Evolutionary conservation across 345 rosid genomes (phyloP).

Genomic region (Aurinia saxatilis): DNA sequence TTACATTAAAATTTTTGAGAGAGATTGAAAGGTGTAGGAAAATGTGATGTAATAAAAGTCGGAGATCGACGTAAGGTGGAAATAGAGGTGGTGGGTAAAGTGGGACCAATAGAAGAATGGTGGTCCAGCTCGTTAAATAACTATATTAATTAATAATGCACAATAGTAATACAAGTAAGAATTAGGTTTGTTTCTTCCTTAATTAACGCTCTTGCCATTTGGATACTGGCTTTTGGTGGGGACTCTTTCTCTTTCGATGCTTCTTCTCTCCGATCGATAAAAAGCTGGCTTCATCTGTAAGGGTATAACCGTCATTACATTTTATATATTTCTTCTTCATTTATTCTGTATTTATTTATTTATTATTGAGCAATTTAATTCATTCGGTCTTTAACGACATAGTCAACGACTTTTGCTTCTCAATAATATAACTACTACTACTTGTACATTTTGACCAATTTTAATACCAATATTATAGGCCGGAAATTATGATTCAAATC

Average conservation of each 20-base stretch:
- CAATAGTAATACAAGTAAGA: neutral
- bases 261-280: neutral
- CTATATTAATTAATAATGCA: neutral
- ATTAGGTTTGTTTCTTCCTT: slow-evolving; percentile 28
- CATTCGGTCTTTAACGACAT: no score
- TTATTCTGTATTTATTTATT: no score
- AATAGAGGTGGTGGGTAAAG: slow-evolving; percentile 26
- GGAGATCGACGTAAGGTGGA: slow-evolving; percentile 23
- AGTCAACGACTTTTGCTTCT: slow-evolving; percentile 18
- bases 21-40: neutral
- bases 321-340: neutral
- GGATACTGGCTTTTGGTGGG: slow-evolving; percentile 22
- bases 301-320: neutral
- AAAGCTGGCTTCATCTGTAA: neutral
- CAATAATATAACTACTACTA: slow-evolving; percentile 9
- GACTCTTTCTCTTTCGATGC: slow-evolving; percentile 8
- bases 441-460: neutral
- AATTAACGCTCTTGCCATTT: slow-evolving; percentile 29
- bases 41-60: slow-evolving; percentile 20
- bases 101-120: neutral
- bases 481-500: slow-evolving; percentile 3
- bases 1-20: neutral
- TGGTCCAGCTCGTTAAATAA: slow-evolving; percentile 26
- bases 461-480: neutral
- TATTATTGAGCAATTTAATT: neutral